Evolutionary conservation across 176 grass and related monocot species (phyloP).

Genomic region (Eragrostis nindensis): DNA sequence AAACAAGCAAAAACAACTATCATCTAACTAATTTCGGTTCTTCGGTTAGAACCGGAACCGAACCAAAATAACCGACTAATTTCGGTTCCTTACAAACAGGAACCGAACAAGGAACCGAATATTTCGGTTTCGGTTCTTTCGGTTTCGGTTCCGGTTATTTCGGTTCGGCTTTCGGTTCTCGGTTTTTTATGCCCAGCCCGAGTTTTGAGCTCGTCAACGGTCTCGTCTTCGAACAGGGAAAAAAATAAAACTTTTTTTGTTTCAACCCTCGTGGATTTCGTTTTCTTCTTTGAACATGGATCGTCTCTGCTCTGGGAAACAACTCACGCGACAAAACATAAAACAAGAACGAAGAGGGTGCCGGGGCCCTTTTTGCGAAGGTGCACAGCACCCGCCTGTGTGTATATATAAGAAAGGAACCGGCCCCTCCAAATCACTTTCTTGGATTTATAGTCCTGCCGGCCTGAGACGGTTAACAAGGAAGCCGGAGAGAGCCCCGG

Average conservation of each 20-base stretch:
- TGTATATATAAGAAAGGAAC: conserved; percentile 9
- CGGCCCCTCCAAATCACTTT: conserved; percentile 19
- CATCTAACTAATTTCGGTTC: too few species aligned
- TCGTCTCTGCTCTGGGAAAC: background rate
- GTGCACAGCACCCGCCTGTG: background rate
- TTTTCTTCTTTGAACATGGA: background rate
- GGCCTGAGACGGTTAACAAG: conserved; percentile 20
- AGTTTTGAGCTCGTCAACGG: conserved; percentile 40
- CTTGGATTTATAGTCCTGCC: conserved; percentile 38
- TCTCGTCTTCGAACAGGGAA: too few species aligned
- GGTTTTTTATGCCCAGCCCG: too few species aligned
- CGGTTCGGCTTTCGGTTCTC: too few species aligned
- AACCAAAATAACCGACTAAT: too few species aligned
- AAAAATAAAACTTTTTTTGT: background rate
- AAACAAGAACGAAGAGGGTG: background rate
- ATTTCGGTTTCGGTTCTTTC: too few species aligned
- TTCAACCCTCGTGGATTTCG: background rate
- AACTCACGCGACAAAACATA: background rate
- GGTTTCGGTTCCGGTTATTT: background rate
- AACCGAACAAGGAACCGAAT: too few species aligned
- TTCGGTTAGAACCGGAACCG: too few species aligned
- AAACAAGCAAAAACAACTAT: too few species aligned
- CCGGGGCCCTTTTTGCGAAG: background rate
- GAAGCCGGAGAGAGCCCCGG: background rate
- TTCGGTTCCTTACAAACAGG: too few species aligned